A percentile compares a stretch with the other conserved stretches of the same genome.
phyloP scores from a whole-genome alignment of 768 basidiomycete genomes.

The Naematelia encephala region DNA sequence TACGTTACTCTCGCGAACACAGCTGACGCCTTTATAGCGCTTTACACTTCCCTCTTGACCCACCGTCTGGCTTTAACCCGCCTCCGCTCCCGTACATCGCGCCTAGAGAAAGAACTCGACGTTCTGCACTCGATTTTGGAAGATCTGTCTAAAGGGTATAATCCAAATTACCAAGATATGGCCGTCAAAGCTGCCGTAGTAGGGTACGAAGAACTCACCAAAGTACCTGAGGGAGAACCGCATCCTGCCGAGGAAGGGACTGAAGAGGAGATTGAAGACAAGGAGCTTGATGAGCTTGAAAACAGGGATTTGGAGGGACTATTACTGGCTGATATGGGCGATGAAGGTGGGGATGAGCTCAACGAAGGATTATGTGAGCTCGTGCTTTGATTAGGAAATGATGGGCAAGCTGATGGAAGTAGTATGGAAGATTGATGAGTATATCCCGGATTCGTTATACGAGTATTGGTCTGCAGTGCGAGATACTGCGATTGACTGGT shows the following conservation, averaged over 20 bases:
- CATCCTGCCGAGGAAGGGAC: background rate
- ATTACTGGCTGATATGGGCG: constrained; percentile 69
- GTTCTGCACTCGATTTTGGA: constrained; percentile 78
- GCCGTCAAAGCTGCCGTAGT: constrained; percentile 93
- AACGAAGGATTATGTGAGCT: constrained; percentile 60
- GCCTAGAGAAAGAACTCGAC: constrained; percentile 70
- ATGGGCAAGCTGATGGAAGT: background rate
- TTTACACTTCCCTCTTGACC: constrained; percentile 69
- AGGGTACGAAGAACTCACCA: constrained; percentile 67
- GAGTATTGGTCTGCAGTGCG: constrained; percentile 70
- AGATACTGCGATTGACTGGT: constrained; percentile 60
- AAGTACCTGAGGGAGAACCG: constrained; percentile 8
- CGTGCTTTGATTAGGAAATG: background rate
- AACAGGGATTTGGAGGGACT: constrained; percentile 66
- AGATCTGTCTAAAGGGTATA: constrained; percentile 77
- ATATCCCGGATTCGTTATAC: constrained; percentile 76
- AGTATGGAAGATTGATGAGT: constrained; percentile 78
- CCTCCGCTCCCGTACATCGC: constrained; percentile 67
- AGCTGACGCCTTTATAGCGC: constrained; percentile 56
- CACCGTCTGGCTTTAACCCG: constrained; percentile 75
- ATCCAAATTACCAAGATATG: constrained; percentile 99
- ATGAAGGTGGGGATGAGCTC: constrained; percentile 54
- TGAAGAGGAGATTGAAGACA: constrained; percentile 50
- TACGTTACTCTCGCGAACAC: background rate
- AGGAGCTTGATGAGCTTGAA: constrained; percentile 56